Conservation (phyloP, 2,329 filamentous ascomycete genomes). For the Trichophaea hybrida region DNA sequence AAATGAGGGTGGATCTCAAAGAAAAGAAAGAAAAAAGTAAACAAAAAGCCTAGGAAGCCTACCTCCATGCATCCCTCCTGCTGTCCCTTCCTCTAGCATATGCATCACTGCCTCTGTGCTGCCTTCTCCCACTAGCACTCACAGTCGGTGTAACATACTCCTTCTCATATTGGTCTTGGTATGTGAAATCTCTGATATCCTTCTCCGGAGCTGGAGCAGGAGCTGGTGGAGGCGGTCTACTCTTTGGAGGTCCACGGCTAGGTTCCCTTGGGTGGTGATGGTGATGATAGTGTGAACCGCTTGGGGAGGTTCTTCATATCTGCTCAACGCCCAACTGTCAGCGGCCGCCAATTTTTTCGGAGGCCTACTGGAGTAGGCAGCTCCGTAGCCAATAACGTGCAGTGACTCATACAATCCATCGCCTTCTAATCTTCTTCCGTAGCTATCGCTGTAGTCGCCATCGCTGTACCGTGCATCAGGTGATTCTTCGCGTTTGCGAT, state of each 20-base stretch:
- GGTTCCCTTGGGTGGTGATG: neutral
- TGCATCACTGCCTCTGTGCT: neutral
- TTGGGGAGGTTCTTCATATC: conserved; percentile 4
- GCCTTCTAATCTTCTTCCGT: neutral
- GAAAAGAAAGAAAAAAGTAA: neutral
- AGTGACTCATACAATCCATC: conserved; percentile 6
- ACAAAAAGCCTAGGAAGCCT: neutral
- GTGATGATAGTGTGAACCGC: neutral
- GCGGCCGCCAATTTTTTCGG: neutral
- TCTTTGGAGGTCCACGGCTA: neutral
- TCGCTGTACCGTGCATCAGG: neutral
- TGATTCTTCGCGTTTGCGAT: neutral
- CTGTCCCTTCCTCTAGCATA: neutral
- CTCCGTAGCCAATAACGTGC: neutral
- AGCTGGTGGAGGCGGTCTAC: neutral
- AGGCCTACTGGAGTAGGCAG: neutral
- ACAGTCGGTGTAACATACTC: neutral
- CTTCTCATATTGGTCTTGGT: conserved; percentile 1
- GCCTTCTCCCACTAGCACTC: neutral
- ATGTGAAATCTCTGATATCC: conserved; percentile 5
- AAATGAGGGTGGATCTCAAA: neutral
- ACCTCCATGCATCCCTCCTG: neutral
- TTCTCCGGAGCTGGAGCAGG: neutral
- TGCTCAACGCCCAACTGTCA: neutral
- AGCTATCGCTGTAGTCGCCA: neutral